Conservation (phyloP, 192 early-diverging fungal species). For the Linnemannia exigua region DNA sequence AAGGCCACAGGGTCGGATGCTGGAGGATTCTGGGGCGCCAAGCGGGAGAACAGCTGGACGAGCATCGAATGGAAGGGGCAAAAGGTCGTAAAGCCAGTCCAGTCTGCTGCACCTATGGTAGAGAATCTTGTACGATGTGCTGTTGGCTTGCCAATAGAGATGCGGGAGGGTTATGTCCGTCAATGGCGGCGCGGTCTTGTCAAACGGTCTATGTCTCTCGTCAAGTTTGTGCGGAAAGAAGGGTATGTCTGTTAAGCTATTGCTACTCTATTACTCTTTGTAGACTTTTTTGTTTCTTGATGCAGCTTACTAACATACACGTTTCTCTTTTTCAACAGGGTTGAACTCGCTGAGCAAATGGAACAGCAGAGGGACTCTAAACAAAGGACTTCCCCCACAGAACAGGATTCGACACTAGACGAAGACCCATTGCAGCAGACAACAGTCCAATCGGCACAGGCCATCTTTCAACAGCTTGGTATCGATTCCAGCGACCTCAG, state of each 20-base stretch:
- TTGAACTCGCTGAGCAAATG: slow-evolving; percentile 30
- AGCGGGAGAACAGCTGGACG: slow-evolving; percentile 47
- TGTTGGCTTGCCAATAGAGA: slow-evolving; percentile 55
- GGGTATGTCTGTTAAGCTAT: no score
- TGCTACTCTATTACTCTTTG: not conserved
- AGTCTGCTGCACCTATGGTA: slow-evolving; percentile 59
- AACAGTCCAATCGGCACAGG: slow-evolving; percentile 10
- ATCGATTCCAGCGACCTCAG: slow-evolving; percentile 55
- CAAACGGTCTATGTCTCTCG: slow-evolving; percentile 55
- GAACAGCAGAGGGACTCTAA: slow-evolving; percentile 10
- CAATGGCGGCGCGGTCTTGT: slow-evolving; percentile 65
- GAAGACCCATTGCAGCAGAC: slow-evolving; percentile 13
- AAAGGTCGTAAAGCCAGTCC: slow-evolving; percentile 50
- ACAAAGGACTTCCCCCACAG: not conserved
- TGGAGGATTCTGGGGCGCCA: slow-evolving; percentile 29
- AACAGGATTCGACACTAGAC: not conserved
- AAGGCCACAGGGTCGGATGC: slow-evolving; percentile 26
- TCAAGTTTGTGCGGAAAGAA: slow-evolving; percentile 60
- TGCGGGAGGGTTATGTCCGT: slow-evolving; percentile 65
- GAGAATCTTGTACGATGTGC: slow-evolving; percentile 60
- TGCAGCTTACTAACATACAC: no score
- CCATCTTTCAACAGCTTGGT: slow-evolving; percentile 46
- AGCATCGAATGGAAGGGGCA: slow-evolving; percentile 55
- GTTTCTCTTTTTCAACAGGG: not conserved
- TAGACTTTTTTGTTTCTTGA: not conserved